These are phyloP conservation scores for Periglandula ipomoeae DNA, from an alignment of 2,329 filamentous ascomycete species.

Conservation along the genomic window DNA sequence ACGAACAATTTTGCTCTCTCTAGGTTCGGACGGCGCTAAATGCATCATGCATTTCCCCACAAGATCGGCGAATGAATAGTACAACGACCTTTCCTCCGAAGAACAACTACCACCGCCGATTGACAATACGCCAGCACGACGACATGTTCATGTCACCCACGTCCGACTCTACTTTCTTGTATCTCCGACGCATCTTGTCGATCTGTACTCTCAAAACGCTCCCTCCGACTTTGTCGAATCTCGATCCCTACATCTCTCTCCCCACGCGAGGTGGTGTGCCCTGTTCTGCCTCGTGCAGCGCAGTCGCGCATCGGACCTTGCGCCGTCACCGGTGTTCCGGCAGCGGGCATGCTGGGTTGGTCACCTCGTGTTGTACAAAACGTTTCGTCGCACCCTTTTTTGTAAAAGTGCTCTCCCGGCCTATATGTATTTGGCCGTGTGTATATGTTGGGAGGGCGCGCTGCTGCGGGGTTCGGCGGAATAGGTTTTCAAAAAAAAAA, in stretches of 20 bases:
- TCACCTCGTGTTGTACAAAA: constrained; percentile 16
- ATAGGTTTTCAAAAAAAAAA: neutral
- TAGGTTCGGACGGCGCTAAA: constrained; percentile 96
- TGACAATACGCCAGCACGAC: neutral
- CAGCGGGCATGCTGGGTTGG: constrained; percentile 18
- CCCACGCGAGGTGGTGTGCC: constrained; percentile 10
- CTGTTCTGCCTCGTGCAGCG: neutral
- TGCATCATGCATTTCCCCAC: constrained; percentile 4
- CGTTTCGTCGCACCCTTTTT: constrained; percentile 4
- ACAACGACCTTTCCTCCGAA: neutral
- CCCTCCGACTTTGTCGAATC: constrained; percentile 16
- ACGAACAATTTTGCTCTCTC: constrained; percentile 61
- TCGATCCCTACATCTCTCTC: constrained; percentile 18
- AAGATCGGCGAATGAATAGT: constrained; percentile 14
- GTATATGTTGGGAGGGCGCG: constrained; percentile 6
- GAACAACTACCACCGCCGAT: constrained; percentile 12
- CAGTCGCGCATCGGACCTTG: constrained; percentile 12
- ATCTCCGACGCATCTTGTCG: constrained; percentile 10
- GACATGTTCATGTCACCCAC: constrained; percentile 3
- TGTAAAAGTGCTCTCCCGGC: constrained; percentile 5
- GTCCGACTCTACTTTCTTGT: constrained; percentile 6
- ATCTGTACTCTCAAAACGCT: constrained; percentile 7
- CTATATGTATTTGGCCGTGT: constrained; percentile 6
- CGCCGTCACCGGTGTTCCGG: constrained; percentile 17
- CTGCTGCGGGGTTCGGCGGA: constrained; percentile 6